phyloP scores from a whole-genome alignment of 1,284 basidiomycete species.

The Calocybe gambosa region DNA sequence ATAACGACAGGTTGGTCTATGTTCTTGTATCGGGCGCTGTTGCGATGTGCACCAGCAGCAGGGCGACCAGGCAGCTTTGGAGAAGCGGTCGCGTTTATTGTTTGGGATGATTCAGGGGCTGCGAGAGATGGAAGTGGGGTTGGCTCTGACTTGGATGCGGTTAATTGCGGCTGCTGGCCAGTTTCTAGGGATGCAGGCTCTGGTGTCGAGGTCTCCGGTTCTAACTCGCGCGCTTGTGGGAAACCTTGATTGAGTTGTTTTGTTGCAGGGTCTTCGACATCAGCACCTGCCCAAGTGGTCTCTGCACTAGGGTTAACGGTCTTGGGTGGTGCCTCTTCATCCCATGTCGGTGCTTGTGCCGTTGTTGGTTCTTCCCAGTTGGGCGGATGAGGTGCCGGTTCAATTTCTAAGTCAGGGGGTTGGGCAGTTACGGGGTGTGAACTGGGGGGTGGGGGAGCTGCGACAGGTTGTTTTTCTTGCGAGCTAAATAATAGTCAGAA shows the following conservation, averaged over 20 bases:
- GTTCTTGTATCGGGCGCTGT: constrained; percentile 56
- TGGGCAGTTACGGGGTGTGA: constrained; percentile 22
- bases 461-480: constrained; percentile 44
- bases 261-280: constrained; percentile 19
- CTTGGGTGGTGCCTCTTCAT: constrained; percentile 55
- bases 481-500: constrained; percentile 28
- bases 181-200: constrained; percentile 24
- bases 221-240: constrained; percentile 23
- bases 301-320: constrained; percentile 27
- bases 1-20: constrained; percentile 73
- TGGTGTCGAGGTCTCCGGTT: constrained; percentile 28
- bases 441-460: constrained; percentile 23
- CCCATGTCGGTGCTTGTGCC: constrained; percentile 64
- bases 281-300: constrained; percentile 29
- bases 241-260: constrained; percentile 18
- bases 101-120: constrained; percentile 20
- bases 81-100: constrained; percentile 33
- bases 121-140: constrained; percentile 21
- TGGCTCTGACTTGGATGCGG: constrained; percentile 23
- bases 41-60: constrained; percentile 45
- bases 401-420: constrained; percentile 25
- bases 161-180: constrained; percentile 12
- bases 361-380: constrained; percentile 75
- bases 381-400: constrained; percentile 30
- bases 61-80: constrained; percentile 39